Conservation (phyloP, 2,329 filamentous ascomycete genomes). For the Pseudogymnoascus sp. region DNA sequence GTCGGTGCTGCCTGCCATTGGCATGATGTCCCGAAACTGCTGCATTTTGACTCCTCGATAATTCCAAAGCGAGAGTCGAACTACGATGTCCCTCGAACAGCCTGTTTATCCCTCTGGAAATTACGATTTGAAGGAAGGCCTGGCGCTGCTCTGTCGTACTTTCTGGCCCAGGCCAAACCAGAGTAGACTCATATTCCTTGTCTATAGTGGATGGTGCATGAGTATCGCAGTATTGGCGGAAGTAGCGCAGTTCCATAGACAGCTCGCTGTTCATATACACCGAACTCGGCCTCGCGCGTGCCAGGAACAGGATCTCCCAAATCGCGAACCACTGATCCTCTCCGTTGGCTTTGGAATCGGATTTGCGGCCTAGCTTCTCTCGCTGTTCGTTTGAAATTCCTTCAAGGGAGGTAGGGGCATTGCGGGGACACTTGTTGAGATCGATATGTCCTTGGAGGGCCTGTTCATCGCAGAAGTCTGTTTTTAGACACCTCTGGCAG, state of each 20-base stretch:
- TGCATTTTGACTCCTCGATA: background rate
- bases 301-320: slow-evolving; percentile 16
- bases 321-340: slow-evolving; percentile 18
- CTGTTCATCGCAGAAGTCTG: slow-evolving; percentile 6
- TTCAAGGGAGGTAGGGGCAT: background rate
- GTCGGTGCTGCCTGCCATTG: background rate
- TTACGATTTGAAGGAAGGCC: background rate
- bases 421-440: background rate
- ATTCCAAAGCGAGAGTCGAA: background rate
- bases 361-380: slow-evolving; percentile 13
- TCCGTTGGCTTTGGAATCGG: slow-evolving; percentile 1
- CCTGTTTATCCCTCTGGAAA: background rate
- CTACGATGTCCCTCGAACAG: background rate
- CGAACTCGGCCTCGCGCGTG: slow-evolving; percentile 7
- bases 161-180: background rate
- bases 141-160: slow-evolving; percentile 9
- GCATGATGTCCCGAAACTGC: background rate
- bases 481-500: slow-evolving; percentile 15
- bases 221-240: slow-evolving; percentile 15
- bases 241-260: background rate
- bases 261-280: slow-evolving; percentile 13
- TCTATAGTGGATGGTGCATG: background rate
- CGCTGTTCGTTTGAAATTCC: slow-evolving; percentile 13
- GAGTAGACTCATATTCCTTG: slow-evolving; percentile 6
- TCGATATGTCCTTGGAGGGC: slow-evolving; percentile 11